Evolutionary conservation across 2,329 filamentous ascomycete species (phyloP).

Genomic region (Capronia coronata): DNA sequence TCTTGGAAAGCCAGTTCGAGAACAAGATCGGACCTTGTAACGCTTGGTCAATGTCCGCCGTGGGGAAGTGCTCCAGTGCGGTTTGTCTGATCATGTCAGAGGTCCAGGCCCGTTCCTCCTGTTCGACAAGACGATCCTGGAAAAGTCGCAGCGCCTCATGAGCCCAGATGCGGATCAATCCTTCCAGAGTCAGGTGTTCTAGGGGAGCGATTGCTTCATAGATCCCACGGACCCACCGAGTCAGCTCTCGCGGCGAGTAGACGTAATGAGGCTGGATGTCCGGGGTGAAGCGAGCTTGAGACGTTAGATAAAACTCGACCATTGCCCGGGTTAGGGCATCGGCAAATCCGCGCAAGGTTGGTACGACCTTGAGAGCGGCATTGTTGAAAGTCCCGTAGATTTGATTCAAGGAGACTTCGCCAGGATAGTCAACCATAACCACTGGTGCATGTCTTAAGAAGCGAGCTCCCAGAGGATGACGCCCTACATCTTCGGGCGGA

Average conservation of each 20-base stretch:
- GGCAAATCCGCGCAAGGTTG: slow-evolving; percentile 86
- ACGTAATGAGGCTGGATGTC: slow-evolving; percentile 98
- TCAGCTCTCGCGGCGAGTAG: slow-evolving; percentile 97
- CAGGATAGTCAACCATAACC: slow-evolving; percentile 99
- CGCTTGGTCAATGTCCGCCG: slow-evolving; percentile 83
- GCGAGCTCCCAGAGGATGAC: slow-evolving; percentile 84
- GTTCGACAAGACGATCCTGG: slow-evolving; percentile 90
- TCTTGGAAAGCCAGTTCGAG: slow-evolving; percentile 98
- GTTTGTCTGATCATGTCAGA: slow-evolving; percentile 80
- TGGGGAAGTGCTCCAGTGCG: slow-evolving; percentile 86
- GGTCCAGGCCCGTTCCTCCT: slow-evolving; percentile 93
- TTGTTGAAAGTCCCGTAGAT: slow-evolving; percentile 99
- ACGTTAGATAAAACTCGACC: slow-evolving; percentile 94
- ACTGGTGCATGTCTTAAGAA: slow-evolving; percentile 97
- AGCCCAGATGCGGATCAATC: slow-evolving; percentile 92
- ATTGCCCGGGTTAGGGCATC: slow-evolving; percentile 93
- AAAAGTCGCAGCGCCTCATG: slow-evolving; percentile 94
- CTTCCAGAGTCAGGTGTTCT: slow-evolving; percentile 80
- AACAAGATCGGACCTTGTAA: slow-evolving; percentile 91
- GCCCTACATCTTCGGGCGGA: slow-evolving; percentile 91
- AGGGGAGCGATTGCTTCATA: slow-evolving; percentile 95
- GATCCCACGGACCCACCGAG: slow-evolving; percentile 92
- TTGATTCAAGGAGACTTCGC: slow-evolving; percentile 86
- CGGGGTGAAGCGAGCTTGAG: slow-evolving; percentile 87
- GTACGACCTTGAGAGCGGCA: slow-evolving; percentile 93